These are phyloP conservation scores for Colletotrichum spinosum DNA, from an alignment of 2,329 filamentous ascomycete genomes.

Conservation along the genomic window DNA sequence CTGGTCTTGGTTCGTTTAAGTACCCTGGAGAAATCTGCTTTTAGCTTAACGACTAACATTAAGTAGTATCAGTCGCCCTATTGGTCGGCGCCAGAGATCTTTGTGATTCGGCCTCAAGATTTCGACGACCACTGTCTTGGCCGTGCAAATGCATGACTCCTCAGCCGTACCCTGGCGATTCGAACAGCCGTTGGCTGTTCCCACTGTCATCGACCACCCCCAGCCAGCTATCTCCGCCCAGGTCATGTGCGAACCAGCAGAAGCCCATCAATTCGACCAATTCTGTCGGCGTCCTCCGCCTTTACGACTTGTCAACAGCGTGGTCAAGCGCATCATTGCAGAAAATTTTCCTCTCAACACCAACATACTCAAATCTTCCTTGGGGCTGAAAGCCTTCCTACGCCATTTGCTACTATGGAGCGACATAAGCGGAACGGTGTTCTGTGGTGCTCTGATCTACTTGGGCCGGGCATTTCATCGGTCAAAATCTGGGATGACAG, in stretches of 20 bases:
- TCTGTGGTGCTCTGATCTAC: slow-evolving; percentile 3
- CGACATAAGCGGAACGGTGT: too few relatives aligned
- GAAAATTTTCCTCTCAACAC: background rate
- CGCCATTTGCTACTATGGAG: too few relatives aligned
- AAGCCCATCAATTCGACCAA: background rate
- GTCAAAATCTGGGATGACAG: background rate
- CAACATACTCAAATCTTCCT: too few relatives aligned
- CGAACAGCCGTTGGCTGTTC: background rate
- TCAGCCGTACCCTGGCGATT: background rate
- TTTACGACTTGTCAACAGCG: background rate
- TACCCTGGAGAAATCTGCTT: slow-evolving; percentile 2
- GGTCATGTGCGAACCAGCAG: background rate
- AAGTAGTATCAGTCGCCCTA: slow-evolving; percentile 4
- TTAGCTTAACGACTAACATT: background rate
- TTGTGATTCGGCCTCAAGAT: background rate
- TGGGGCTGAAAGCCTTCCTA: too few relatives aligned
- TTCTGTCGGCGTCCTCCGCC: background rate
- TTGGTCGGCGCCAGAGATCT: background rate
- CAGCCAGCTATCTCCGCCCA: background rate
- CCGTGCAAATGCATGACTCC: background rate
- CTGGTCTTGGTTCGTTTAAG: background rate
- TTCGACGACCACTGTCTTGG: background rate
- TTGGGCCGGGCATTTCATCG: background rate
- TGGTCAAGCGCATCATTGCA: background rate
- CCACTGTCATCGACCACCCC: background rate